These are phyloP conservation scores for Sporothrix brasiliensis DNA, from an alignment of 2,329 filamentous ascomycete species.

Conservation along the genomic window DNA sequence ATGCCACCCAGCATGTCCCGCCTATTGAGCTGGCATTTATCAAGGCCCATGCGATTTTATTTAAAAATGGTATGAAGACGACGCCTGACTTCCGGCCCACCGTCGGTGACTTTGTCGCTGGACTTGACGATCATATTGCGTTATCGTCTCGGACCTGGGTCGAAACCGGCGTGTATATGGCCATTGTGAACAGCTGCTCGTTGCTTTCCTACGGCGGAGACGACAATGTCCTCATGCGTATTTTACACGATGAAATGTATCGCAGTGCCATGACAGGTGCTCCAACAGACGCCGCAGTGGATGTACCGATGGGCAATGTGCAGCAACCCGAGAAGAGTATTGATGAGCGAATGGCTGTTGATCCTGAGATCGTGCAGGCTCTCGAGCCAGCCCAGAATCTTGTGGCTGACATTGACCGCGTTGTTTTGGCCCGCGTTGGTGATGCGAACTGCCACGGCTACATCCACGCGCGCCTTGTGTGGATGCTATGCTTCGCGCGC, in stretches of 20 bases:
- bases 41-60: conserved; percentile 65
- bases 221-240: conserved; percentile 51
- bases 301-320: neutral
- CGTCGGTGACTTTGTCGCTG: conserved; percentile 53
- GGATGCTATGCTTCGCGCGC: conserved; percentile 54
- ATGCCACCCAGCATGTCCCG: conserved; percentile 39
- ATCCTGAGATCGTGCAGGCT: neutral
- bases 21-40: conserved; percentile 64
- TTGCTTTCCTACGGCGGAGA: conserved; percentile 58
- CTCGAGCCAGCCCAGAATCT: conserved; percentile 39
- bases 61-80: conserved; percentile 44
- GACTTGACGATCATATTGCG: conserved; percentile 62
- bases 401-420: conserved; percentile 48
- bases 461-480: conserved; percentile 64
- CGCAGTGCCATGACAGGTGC: conserved; percentile 34
- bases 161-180: conserved; percentile 58
- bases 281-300: neutral
- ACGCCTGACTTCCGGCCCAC: conserved; percentile 38
- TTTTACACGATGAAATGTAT: conserved; percentile 31
- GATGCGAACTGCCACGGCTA: conserved; percentile 65
- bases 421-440: conserved; percentile 56
- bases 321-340: neutral
- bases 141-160: conserved; percentile 56
- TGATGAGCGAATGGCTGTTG: neutral
- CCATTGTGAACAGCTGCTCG: conserved; percentile 57